Evolutionary conservation across 208 protist species (phyloP).

Genomic region (Leishmania amazonensis): DNA sequence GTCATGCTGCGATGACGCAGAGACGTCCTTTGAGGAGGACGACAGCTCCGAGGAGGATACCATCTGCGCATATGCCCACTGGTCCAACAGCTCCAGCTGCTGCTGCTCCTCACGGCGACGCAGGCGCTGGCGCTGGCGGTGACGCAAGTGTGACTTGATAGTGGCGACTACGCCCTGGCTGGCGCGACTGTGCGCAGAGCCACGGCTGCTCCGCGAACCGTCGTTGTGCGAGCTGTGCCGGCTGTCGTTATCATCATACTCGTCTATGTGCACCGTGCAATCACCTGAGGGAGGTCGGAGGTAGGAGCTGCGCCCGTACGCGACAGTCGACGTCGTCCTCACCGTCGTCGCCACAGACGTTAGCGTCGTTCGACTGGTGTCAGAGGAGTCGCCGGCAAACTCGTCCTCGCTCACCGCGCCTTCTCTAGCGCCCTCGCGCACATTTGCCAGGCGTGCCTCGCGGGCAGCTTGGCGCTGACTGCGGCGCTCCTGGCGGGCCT

Average conservation of each 20-base stretch:
- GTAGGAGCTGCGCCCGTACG: conserved; percentile 46
- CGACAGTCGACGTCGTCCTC: conserved; percentile 24
- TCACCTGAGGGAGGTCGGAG: conserved; percentile 9
- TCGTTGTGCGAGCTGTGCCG: conserved; percentile 10
- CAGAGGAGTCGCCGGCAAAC: conserved; percentile 18
- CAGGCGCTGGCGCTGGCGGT: conserved; percentile 34
- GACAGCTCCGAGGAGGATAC: conserved; percentile 28
- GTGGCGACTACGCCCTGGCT: conserved; percentile 15
- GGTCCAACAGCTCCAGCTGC: conserved; percentile 29
- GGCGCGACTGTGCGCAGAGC: conserved; percentile 9
- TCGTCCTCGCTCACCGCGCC: not conserved
- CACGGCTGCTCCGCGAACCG: conserved; percentile 12
- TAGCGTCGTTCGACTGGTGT: conserved; percentile 27
- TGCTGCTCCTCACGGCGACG: conserved; percentile 27
- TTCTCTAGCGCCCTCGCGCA: conserved; percentile 13
- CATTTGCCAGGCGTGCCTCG: conserved; percentile 2
- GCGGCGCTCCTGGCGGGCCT: conserved; percentile 28
- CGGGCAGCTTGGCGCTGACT: conserved; percentile 12
- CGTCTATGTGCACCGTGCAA: conserved; percentile 9
- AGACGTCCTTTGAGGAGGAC: conserved; percentile 16
- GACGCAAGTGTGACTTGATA: conserved; percentile 29
- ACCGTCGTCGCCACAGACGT: conserved; percentile 18
- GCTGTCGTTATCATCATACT: conserved; percentile 19
- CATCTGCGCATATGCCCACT: conserved; percentile 33
- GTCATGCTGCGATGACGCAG: not conserved